Conservation (phyloP, 2,329 filamentous ascomycete species). For the Plectosphaerella sp. region DNA sequence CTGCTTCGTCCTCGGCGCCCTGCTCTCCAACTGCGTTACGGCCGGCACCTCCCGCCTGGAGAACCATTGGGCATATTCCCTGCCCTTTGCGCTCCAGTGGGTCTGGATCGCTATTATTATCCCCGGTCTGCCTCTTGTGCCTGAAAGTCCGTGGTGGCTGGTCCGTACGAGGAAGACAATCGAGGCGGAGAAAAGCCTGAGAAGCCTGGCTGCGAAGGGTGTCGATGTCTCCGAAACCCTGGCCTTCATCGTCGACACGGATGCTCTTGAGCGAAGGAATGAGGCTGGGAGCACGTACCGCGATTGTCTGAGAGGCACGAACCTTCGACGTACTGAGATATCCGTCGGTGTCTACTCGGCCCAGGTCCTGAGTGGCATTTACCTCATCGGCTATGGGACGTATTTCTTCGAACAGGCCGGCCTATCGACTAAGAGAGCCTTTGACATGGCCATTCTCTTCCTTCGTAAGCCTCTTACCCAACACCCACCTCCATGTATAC, state of each 20-base stretch:
- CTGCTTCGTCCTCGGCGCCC: slow-evolving; percentile 58
- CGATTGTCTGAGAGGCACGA: slow-evolving; percentile 45
- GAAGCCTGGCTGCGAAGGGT: slow-evolving; percentile 38
- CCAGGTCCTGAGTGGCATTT: slow-evolving; percentile 60
- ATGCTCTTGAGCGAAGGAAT: slow-evolving; percentile 47
- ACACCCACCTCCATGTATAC: background rate
- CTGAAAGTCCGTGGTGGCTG: slow-evolving; percentile 47
- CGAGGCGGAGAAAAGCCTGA: slow-evolving; percentile 34
- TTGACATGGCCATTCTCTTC: slow-evolving; percentile 36
- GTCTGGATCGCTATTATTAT: slow-evolving; percentile 42
- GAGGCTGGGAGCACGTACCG: slow-evolving; percentile 43
- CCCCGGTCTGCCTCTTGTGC: slow-evolving; percentile 39
- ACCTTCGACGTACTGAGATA: slow-evolving; percentile 50
- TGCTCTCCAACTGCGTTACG: slow-evolving; percentile 46
- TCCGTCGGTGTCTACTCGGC: slow-evolving; percentile 59
- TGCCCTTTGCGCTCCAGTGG: slow-evolving; percentile 48
- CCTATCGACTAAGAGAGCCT: slow-evolving; percentile 29
- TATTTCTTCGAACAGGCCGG: slow-evolving; percentile 44
- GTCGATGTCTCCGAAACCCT: slow-evolving; percentile 44
- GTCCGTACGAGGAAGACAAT: slow-evolving; percentile 33
- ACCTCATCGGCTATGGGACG: slow-evolving; percentile 61
- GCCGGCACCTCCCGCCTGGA: slow-evolving; percentile 33
- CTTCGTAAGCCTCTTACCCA: slow-evolving; percentile 23
- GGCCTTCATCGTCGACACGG: slow-evolving; percentile 53
- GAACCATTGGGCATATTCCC: slow-evolving; percentile 43